Evolutionary conservation across 2,329 filamentous ascomycete genomes (phyloP), one percentile per base, ranked within the genome.

Genomic region (Blastomyces silverae): DNA sequence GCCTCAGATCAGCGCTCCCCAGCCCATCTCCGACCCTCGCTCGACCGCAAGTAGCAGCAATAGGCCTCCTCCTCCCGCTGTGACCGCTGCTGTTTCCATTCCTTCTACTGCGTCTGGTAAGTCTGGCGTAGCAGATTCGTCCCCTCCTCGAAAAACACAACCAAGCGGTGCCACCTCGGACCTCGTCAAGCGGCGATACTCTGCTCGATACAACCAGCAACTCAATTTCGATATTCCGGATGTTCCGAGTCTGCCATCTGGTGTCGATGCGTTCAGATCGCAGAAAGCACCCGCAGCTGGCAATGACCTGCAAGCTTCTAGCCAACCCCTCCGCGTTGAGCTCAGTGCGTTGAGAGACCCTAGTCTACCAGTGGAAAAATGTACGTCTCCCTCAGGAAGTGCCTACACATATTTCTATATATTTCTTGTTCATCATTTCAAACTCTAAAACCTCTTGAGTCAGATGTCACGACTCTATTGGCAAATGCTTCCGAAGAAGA

Each of bases 141-240:
- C 73, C 64, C 68, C 73, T 60, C 68, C 69, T 62, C 73, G 67
- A 50, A 73, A 75, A 78, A 50, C 78, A 79, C 67, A 73, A 78
- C 64, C 44, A 15, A 79, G 78, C 64, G 80, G 75, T 65, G 83
- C 84, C 71, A 88, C 87, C 53, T 85, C 86, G 22, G 93, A 99
- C 76, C 82, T 97, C 63, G 92, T 99, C 66, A 97, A 97, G 80
- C 85, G 92, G 71, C 84, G 94, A 71, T 99, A 97, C 78, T 97
- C 94, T 50, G 92, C 92, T 53, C 88, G 93, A 66, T 96, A 97
- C 76, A 93, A 92, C 71, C 87, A 90, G 69, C 77, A 88, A 0
- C 89, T 89, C 0, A 80, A 85, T 66, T 81, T 83, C 69, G 86
- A 84, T 64, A 85, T 85, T 25, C 85, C 91, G 22, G 85, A 90